A percentile compares a stretch with the other conserved stretches of the same genome.
These are phyloP conservation scores for Solanum pinnatisectum DNA, from an alignment of 257 asterid genomes.

Conservation along the genomic window DNA sequence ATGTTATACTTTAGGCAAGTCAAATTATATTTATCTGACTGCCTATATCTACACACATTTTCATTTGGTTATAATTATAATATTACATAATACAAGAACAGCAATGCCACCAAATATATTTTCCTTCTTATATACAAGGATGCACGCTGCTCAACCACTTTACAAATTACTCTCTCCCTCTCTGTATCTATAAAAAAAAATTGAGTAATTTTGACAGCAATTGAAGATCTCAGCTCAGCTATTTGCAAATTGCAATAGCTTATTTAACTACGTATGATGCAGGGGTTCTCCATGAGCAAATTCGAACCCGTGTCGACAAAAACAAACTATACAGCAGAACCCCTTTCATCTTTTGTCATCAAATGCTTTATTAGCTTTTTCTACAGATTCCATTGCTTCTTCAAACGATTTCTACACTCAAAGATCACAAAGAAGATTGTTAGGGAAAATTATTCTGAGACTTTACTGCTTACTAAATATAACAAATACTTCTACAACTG, in stretches of 20 bases:
- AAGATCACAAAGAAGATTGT: neutral
- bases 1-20: neutral
- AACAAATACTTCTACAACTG: neutral
- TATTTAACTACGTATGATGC: neutral
- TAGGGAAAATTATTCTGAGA: neutral
- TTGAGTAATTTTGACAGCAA: neutral
- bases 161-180: neutral
- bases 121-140: neutral
- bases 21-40: neutral
- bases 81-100: neutral
- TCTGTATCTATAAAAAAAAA: neutral
- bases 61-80: neutral
- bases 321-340: neutral
- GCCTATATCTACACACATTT: neutral
- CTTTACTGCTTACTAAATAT: neutral
- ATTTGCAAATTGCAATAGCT: neutral
- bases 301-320: neutral
- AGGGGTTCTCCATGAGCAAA: neutral
- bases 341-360: slow-evolving; percentile 20
- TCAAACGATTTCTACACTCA: slow-evolving; percentile 61
- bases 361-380: slow-evolving; percentile 50
- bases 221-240: neutral
- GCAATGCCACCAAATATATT: neutral
- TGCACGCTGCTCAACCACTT: neutral
- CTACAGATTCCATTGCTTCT: slow-evolving; percentile 61